These are phyloP conservation scores for Penicillium samsonianum DNA, from an alignment of 495 filamentous ascomycete genomes.

Conservation along the genomic window DNA sequence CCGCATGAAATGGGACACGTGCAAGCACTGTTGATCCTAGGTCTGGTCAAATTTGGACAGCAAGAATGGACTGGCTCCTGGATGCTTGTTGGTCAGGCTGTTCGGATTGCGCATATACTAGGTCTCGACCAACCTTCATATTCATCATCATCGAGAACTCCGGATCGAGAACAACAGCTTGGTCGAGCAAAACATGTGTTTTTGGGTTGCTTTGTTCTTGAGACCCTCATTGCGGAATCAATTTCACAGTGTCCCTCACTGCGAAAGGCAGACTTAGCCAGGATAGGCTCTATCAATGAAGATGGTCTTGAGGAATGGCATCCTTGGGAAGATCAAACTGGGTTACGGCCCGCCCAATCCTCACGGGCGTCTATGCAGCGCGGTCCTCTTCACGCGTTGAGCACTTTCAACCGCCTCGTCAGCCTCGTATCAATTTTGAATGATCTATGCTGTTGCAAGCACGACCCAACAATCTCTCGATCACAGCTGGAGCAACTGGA, in stretches of 20 bases:
- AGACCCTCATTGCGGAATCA: constrained; percentile 60
- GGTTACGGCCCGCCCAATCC: constrained; percentile 33
- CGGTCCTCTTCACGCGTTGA: constrained; percentile 56
- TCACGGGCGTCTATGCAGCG: constrained; percentile 43
- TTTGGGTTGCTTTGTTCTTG: constrained; percentile 64
- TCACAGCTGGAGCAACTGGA: constrained; percentile 40
- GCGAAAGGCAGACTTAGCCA: constrained; percentile 45
- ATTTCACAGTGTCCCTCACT: constrained; percentile 55
- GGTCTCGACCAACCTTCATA: constrained; percentile 34
- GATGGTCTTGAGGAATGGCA: constrained; percentile 73
- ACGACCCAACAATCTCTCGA: constrained; percentile 28
- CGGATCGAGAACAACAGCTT: constrained; percentile 25
- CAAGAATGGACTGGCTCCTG: constrained; percentile 56
- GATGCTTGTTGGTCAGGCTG: constrained; percentile 62
- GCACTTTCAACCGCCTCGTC: constrained; percentile 59
- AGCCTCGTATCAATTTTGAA: constrained; percentile 49
- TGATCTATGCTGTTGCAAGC: constrained; percentile 37
- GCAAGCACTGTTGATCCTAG: constrained; percentile 62
- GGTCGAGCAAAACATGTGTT: constrained; percentile 53
- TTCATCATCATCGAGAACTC: constrained; percentile 11
- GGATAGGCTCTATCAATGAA: constrained; percentile 52
- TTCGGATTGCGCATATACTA: constrained; percentile 54
- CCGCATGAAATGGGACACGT: constrained; percentile 58
- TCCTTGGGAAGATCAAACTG: constrained; percentile 58
- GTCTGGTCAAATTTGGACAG: constrained; percentile 58